Conservation (phyloP, 306 rosid genomes). For the Quercus glauca region DNA sequence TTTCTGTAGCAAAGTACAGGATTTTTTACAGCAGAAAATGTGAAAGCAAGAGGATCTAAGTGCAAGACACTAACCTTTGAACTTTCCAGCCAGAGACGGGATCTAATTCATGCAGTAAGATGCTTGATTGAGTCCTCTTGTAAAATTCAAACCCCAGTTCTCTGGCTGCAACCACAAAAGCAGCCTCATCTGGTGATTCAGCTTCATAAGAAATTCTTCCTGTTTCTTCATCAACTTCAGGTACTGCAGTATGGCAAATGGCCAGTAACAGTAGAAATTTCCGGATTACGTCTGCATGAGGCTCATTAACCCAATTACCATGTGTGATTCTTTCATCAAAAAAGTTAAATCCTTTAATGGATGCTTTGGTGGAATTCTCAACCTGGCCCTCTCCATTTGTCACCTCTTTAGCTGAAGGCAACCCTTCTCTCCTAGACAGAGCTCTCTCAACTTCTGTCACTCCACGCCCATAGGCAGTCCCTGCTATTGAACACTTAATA, state of each 20-base stretch:
- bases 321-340: no score
- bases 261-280: no score
- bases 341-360: no score
- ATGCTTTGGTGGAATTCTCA: slow-evolving; percentile 26
- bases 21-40: background rate
- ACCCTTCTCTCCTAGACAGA: slow-evolving; percentile 37
- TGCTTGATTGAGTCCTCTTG: slow-evolving; percentile 63
- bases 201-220: slow-evolving; percentile 89
- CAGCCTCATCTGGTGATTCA: slow-evolving; percentile 96
- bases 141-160: slow-evolving; percentile 71
- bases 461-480: no score
- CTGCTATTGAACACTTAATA: no score
- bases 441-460: slow-evolving; percentile 93
- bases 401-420: slow-evolving; percentile 27
- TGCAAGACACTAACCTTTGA: slow-evolving; percentile 7
- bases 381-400: slow-evolving; percentile 22
- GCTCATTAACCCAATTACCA: no score
- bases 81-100: slow-evolving; percentile 35
- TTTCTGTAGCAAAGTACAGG: background rate
- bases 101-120: slow-evolving; percentile 66
- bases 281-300: no score
- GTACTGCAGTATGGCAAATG: no score
- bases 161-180: slow-evolving; percentile 55
- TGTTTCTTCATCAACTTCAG: slow-evolving; percentile 55
- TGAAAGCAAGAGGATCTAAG: background rate